Evolutionary conservation across 2,329 filamentous ascomycete genomes (phyloP).

Genomic region (Phyllosticta citrichinensis): DNA sequence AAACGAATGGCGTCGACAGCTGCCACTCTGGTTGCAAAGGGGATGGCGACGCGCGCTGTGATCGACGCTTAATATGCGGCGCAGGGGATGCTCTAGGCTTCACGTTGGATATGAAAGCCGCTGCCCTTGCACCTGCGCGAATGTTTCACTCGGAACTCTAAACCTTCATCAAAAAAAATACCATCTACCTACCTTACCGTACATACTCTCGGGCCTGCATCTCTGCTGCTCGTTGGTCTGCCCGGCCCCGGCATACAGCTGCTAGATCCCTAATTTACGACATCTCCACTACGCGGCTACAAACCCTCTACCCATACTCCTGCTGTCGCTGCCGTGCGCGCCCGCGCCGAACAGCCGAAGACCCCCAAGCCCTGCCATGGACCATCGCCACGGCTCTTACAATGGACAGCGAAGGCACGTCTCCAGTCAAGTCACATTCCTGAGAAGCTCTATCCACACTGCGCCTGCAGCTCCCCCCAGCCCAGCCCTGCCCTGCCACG

Average conservation of each 20-base stretch:
- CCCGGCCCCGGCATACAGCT: neutral
- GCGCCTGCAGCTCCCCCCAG: neutral
- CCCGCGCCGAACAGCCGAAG: neutral
- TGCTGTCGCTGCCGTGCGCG: neutral
- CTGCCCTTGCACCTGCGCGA: conserved; percentile 2
- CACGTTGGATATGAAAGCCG: neutral
- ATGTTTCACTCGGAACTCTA: conserved; percentile 4
- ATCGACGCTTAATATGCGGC: conserved; percentile 1
- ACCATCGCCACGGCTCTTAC: neutral
- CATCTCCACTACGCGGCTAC: too few species aligned
- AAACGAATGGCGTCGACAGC: neutral
- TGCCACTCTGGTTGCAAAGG: neutral
- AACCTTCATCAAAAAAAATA: neutral
- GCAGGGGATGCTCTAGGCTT: neutral
- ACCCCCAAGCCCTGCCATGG: neutral
- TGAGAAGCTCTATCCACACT: neutral
- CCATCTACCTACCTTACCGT: neutral
- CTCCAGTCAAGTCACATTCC: neutral
- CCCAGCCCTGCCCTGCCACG: neutral
- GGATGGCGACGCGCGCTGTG: neutral
- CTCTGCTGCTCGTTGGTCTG: neutral
- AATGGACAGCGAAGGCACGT: neutral
- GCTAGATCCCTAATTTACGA: neutral
- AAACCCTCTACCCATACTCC: neutral
- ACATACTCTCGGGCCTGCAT: neutral